Conservation (phyloP, 441 rosid genomes). For the Capsella rubella region DNA sequence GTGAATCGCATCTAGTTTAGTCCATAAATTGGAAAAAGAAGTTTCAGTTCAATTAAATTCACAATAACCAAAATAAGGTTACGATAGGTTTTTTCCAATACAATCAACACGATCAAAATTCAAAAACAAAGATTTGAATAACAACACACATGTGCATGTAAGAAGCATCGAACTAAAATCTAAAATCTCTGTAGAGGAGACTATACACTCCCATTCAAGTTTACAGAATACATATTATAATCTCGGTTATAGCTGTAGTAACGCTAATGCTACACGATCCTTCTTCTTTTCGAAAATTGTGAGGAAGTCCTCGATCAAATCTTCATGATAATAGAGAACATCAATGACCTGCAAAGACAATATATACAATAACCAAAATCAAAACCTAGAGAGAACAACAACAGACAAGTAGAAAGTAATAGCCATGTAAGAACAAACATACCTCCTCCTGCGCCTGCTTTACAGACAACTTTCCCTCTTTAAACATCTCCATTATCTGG, state of each 20-base stretch:
- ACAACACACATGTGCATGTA: neutral
- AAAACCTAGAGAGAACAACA: conserved; percentile 22
- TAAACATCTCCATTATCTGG: conserved; percentile 74
- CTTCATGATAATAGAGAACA: conserved; percentile 17
- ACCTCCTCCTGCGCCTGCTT: conserved; percentile 80
- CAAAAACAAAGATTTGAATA: neutral
- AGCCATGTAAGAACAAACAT: conserved; percentile 22
- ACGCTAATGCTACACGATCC: neutral
- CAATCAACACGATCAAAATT: neutral
- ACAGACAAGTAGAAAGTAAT: neutral
- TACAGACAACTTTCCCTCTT: conserved; percentile 80
- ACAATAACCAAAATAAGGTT: neutral
- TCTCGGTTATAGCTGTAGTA: neutral
- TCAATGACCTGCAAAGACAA: conserved; percentile 9
- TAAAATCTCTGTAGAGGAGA: neutral
- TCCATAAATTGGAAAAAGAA: neutral
- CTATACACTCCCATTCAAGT: conserved; percentile 2
- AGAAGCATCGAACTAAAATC: neutral
- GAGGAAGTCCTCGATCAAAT: conserved; percentile 15
- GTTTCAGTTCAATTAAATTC: neutral
- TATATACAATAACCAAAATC: conserved; percentile 6
- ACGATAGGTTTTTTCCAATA: neutral
- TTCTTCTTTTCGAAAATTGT: neutral
- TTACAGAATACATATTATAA: neutral
- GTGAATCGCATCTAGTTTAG: neutral